Base-by-base conservation (phyloP, 352 stramenopile genomes). In the Phytopythium boreale region DNA sequence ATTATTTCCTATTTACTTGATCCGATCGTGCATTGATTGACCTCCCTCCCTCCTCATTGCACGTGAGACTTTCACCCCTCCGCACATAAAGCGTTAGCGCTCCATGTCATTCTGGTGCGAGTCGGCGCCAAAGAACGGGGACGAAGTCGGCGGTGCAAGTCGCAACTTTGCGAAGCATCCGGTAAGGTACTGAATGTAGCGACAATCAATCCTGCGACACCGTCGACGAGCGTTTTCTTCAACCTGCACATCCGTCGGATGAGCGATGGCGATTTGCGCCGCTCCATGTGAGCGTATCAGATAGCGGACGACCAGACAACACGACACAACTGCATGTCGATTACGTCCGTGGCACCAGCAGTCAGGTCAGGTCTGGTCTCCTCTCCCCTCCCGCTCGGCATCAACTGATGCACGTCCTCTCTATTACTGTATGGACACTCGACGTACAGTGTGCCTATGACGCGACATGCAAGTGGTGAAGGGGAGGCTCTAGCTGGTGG, bases 1-100 rank as follows among this genome's bases (percentile, higher is more conserved):
- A 59, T 58, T 43, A 26, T 47, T 19, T 46, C 53, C n/a, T 59
- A 59, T 59, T 59, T 59, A 59, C 53, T 24, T 20, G 9, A 47
- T 43, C 17, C 19, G 15, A 27, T 44, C 47, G 1, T 27, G 46
- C n/a, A 20, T 19, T 1, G 15, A 31, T 26, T 51, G 8, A 26
- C 15, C 9, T 51, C 36, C 12, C 12, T n/a, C n/a, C n/a, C n/a
- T n/a, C n/a, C n/a, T n/a, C n/a, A n/a, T n/a, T n/a, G n/a, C 37
- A 20, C 19, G 37, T 19, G 5, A 2, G 10, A 8, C 36, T 43
- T 43, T 2, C 39, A 46, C 11, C 7, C 4, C 34, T 39, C 2
- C 10, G 1, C 34, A 39, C 34, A 39, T 7, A 39, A 14, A 39
- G 34, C 34, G 34, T 14, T 14, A 39, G 1, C 34, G 10, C 34